A percentile compares a stretch with the other conserved stretches of the same genome.
These are phyloP conservation scores for Pythium sukuiense DNA, from an alignment of 352 stramenopile genomes.

Conservation along the genomic window DNA sequence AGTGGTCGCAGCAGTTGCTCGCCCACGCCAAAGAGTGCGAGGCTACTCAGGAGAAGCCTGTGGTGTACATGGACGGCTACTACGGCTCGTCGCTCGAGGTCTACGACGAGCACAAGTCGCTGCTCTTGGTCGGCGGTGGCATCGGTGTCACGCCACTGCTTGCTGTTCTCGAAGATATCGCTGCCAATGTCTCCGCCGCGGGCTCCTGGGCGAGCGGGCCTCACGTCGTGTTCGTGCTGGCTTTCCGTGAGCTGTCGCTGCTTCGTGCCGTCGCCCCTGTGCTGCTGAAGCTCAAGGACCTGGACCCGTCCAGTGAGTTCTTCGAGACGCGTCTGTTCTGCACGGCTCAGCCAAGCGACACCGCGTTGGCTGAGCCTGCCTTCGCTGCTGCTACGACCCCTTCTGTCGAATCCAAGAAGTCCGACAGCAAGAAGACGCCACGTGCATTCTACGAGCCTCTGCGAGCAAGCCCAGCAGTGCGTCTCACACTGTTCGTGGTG, in stretches of 20 bases:
- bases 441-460: conserved; percentile 59
- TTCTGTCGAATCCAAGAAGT: not conserved
- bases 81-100: conserved; percentile 36
- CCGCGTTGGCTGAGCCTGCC: not conserved
- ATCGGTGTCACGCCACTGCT: conserved; percentile 43
- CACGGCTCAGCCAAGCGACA: not conserved
- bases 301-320: conserved; percentile 7
- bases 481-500: conserved; percentile 37
- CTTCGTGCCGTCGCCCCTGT: conserved; percentile 30
- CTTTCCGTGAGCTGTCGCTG: conserved; percentile 38
- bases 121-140: conserved; percentile 29
- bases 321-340: conserved; percentile 6
- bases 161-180: conserved; percentile 40
- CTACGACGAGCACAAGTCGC: conserved; percentile 28
- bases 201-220: not conserved
- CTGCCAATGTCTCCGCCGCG: conserved; percentile 16
- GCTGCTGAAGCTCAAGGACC: conserved; percentile 10
- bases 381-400: not conserved
- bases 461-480: conserved; percentile 39
- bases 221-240: conserved; percentile 20
- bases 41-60: conserved; percentile 11
- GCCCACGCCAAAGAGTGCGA: conserved; percentile 35
- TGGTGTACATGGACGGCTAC: conserved; percentile 44
- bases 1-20: conserved; percentile 35
- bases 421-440: not conserved